A percentile compares a stretch with the other conserved stretches of the same genome.
Evolutionary conservation across 805 yeast genomes (phyloP).

Genomic region (Metschnikowia kofuensis): DNA sequence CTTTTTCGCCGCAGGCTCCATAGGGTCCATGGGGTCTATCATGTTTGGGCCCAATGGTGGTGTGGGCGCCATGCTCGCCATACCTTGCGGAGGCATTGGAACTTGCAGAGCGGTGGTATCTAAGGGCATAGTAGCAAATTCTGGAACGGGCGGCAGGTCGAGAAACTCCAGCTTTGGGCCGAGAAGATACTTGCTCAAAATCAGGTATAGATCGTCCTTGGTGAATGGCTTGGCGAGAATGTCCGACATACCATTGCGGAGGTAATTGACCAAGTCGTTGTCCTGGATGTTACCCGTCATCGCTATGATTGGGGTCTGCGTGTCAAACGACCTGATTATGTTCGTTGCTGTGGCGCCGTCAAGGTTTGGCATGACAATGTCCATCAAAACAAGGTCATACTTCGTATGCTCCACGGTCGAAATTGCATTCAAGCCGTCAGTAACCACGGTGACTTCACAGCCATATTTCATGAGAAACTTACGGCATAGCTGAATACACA

Average conservation of each 20-base stretch:
- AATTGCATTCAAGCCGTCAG: conserved; percentile 90
- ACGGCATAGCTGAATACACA: conserved; percentile 78
- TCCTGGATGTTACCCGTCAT: conserved; percentile 91
- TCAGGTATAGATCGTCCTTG: conserved; percentile 75
- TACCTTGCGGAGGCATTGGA: conserved; percentile 7
- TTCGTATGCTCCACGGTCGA: conserved; percentile 66
- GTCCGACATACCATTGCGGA: conserved; percentile 89
- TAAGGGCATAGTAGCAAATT: conserved; percentile 10
- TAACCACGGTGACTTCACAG: conserved; percentile 87
- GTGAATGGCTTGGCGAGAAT: conserved; percentile 93
- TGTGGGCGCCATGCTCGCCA: conserved; percentile 6
- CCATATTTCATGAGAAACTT: conserved; percentile 85
- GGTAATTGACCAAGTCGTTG: conserved; percentile 73
- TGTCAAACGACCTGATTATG: conserved; percentile 80
- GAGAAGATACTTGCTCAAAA: conserved; percentile 70
- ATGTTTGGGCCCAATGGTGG: conserved; percentile 13
- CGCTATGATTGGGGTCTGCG: conserved; percentile 85
- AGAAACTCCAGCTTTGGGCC: conserved; percentile 16
- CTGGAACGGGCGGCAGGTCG: conserved; percentile 15
- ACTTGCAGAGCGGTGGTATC: conserved; percentile 9
- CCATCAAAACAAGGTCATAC: conserved; percentile 80
- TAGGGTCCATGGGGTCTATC: conserved; percentile 13
- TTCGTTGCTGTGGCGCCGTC: conserved; percentile 92
- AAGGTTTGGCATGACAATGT: conserved; percentile 83
- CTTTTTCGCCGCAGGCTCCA: conserved; percentile 15